A percentile compares a stretch with the other conserved stretches of the same genome.
phyloP scores from a whole-genome alignment of 345 rosid species.

The Nasturtium officinale region DNA sequence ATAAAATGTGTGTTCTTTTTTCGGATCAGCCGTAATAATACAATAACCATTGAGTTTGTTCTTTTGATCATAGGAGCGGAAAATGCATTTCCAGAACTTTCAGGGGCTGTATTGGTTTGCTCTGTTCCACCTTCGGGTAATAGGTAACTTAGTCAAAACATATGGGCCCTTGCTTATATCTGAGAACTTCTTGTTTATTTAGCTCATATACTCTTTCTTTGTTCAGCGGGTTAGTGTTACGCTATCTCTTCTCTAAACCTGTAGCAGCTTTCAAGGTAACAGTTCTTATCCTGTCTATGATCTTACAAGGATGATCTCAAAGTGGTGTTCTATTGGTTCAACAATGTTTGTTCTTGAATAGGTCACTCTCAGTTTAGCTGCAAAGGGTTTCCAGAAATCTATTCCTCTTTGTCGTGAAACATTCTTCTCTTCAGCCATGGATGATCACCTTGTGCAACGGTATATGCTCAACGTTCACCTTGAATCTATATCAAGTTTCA shows the following conservation, averaged over 20 bases:
- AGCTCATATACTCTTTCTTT: conserved; percentile 26
- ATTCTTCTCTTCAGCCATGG: conserved; percentile 77
- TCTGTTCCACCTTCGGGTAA: conserved; percentile 96
- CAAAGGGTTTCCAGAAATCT: conserved; percentile 81
- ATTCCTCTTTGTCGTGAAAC: conserved; percentile 86
- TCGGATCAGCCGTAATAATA: background rate
- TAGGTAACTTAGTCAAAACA: conserved; percentile 55
- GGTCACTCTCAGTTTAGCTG: conserved; percentile 91
- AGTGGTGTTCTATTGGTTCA: conserved; percentile 6
- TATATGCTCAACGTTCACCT: conserved; percentile 33
- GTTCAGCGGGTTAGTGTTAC: conserved; percentile 78
- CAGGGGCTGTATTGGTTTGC: conserved; percentile 73
- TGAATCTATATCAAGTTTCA: background rate
- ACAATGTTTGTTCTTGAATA: conserved; percentile 36
- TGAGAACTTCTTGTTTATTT: conserved; percentile 7
- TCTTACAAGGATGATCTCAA: background rate
- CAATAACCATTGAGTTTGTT: background rate
- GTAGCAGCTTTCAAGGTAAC: conserved; percentile 84
- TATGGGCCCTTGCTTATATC: background rate
- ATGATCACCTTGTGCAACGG: conserved; percentile 72
- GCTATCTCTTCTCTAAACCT: conserved; percentile 88
- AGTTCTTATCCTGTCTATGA: background rate
- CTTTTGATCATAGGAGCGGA: conserved; percentile 43
- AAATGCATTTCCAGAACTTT: conserved; percentile 58
- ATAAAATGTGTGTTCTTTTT: background rate